A percentile compares a stretch with the other conserved stretches of the same genome.
Conservation (phyloP, 768 basidiomycete genomes). For the Chalciporus piperatus region DNA sequence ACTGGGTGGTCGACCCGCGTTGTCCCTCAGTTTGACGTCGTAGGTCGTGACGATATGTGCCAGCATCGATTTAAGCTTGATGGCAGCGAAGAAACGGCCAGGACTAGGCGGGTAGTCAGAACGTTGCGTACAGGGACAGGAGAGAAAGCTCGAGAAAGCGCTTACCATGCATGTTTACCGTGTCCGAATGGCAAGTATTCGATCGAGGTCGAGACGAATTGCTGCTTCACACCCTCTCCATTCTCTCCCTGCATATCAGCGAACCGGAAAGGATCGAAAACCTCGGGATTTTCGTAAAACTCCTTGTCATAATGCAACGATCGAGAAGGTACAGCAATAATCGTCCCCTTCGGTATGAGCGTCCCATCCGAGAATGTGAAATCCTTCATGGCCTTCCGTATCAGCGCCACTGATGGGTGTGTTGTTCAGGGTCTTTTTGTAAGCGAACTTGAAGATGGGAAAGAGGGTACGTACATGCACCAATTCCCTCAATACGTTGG, state of each 20-base stretch:
- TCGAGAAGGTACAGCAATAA: too few species aligned
- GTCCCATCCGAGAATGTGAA: too few species aligned
- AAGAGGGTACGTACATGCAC: conserved; percentile 14
- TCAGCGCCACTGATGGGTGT: too few species aligned
- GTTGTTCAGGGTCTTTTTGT: not conserved
- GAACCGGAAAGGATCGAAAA: too few species aligned
- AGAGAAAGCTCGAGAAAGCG: not conserved
- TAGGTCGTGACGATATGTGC: conserved; percentile 16
- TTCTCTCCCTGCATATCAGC: too few species aligned
- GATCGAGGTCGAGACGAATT: conserved; percentile 31
- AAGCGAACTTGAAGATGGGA: too few species aligned
- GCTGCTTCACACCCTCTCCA: too few species aligned
- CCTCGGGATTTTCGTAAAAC: too few species aligned
- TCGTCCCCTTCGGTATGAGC: too few species aligned
- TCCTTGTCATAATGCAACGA: too few species aligned
- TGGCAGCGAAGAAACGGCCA: conserved; percentile 13
- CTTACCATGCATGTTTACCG: conserved; percentile 28
- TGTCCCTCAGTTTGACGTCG: conserved; percentile 15
- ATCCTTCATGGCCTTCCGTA: too few species aligned
- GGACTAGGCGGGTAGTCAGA: conserved; percentile 2
- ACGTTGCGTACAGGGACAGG: not conserved
- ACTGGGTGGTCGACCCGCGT: not conserved
- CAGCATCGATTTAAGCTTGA: conserved; percentile 12
- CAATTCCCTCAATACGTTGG: conserved; percentile 31
- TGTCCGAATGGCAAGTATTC: conserved; percentile 38